Percentiles rank a stretch among this genome's conserved stretches.
Conservation (phyloP, 225 moss, liverwort and hornwort species). For the Marchantia polymorpha region DNA sequence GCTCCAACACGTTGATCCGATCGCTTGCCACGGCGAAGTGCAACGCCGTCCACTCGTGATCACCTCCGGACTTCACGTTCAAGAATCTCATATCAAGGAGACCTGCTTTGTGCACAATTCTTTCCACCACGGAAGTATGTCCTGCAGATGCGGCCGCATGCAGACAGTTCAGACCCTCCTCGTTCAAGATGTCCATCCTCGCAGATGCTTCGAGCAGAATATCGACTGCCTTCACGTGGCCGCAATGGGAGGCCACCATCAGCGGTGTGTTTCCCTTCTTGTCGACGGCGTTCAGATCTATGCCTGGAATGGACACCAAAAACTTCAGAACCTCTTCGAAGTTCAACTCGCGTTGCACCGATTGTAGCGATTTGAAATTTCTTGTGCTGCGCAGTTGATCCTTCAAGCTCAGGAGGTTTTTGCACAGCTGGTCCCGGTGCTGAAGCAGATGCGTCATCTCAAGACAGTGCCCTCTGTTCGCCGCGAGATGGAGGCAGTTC, state of each 20-base stretch:
- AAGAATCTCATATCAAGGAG: not conserved
- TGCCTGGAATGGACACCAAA: conserved; percentile 4
- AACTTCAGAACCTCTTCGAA: not conserved
- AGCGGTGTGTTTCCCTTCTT: conserved; percentile 6
- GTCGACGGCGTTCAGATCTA: conserved; percentile 13
- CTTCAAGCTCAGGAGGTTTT: conserved; percentile 6
- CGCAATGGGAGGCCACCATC: not conserved
- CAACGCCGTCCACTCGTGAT: conserved; percentile 7
- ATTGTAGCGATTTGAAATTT: conserved; percentile 1
- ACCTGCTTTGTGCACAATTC: not conserved
- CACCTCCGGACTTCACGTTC: not conserved
- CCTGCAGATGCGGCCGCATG: conserved; percentile 12
- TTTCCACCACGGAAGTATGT: conserved; percentile 1
- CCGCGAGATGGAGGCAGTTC: conserved; percentile 11
- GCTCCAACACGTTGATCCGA: conserved; percentile 6
- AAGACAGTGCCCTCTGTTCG: conserved; percentile 4
- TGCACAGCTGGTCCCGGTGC: not conserved
- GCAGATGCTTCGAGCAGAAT: conserved; percentile 2
- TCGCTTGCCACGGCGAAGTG: conserved; percentile 18
- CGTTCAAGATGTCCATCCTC: not conserved
- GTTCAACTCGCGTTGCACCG: not conserved
- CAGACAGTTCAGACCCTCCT: conserved; percentile 12
- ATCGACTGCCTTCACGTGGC: conserved; percentile 2
- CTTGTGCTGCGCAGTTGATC: not conserved
- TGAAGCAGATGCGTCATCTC: not conserved